Base-by-base conservation (phyloP, 1,139 yeast genomes). In the Eremothecium cymbalariae region DNA sequence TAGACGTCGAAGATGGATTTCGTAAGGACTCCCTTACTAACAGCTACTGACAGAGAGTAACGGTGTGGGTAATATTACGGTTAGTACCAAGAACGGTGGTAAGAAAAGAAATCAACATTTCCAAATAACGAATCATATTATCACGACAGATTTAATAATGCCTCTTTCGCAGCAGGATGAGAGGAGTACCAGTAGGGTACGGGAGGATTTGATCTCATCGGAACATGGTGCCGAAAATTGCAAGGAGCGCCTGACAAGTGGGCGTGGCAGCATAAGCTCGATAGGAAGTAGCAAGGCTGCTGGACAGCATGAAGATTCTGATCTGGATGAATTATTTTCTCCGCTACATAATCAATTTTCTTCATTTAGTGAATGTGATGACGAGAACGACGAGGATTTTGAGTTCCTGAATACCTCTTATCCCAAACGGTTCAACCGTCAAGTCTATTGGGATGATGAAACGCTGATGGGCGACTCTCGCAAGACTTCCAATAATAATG, bases 91-190 rank as follows among this genome's bases (percentile, higher is more conserved):
- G 22, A 23, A 12, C 11, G 15, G 23, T 6, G 18, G 34, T 25
- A 34, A 34, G 33, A n/a, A 15, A 18, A 22, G 23, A 12, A 24
- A 18, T n/a, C 23, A 9, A 17, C 23, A 25, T 14, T 43, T 43
- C 35, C 42, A 42, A 32, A 37, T 42, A 19, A 20, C 40, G 21
- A 42, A 42, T 29, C 37, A 38, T 13, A 36, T 46, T 9, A 50
- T 50, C 23, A 44, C 53, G 6, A 48, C 47, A 30, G 50, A 50
- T 24, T 52, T 45, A 34, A 51, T 51, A 16, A 42, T 45, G n/a
- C 52, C 53, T 9, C 32, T 49, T 6, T 28, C 38, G 8, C 37
- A 31, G 12, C 9, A 16, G 14, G 23, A 23, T 29, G 24, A 9
- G 22, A 24, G 32, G 24, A 21, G 22, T 15, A 23, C 18, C 24